Evolutionary conservation across 441 rosid species (phyloP).

Genomic region (Adansonia madagascariensis): DNA sequence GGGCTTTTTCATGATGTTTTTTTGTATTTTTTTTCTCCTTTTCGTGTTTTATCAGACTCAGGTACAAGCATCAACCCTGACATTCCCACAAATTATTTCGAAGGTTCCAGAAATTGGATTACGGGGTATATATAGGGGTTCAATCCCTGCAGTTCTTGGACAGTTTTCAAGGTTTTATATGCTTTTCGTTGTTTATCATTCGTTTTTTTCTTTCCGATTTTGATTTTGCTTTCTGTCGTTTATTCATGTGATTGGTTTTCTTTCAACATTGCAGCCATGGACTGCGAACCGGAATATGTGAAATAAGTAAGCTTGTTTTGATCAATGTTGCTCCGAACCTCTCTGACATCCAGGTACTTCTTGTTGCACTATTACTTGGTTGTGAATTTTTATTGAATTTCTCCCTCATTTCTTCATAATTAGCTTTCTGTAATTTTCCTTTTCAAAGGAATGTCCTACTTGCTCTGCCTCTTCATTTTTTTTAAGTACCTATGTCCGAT

Average conservation of each 20-base stretch:
- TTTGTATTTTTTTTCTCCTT: not conserved
- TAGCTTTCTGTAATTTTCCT: not conserved
- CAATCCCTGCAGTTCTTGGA: conserved; percentile 94
- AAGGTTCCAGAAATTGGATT: conserved; percentile 93
- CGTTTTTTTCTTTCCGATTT: not conserved
- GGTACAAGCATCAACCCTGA: conserved; percentile 90
- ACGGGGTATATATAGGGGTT: conserved; percentile 83
- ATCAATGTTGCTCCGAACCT: conserved; percentile 90
- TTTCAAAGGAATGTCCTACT: not conserved
- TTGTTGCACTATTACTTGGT: conserved; percentile 6
- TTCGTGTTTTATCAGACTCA: conserved; percentile 64
- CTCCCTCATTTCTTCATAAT: not conserved
- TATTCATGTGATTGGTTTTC: conserved; percentile 24
- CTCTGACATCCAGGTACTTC: conserved; percentile 79
- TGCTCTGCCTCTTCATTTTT: too few species aligned
- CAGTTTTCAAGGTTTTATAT: conserved; percentile 84
- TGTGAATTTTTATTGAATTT: not conserved
- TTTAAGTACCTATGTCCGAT: too few species aligned
- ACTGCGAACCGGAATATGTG: conserved; percentile 90
- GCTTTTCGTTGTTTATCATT: not conserved
- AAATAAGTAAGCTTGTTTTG: conserved; percentile 83
- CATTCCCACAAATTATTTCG: conserved; percentile 80
- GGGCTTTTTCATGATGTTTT: conserved; percentile 18
- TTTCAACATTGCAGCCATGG: conserved; percentile 72
- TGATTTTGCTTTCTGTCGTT: conserved; percentile 22